Evolutionary conservation across 805 yeast species (phyloP).

Genomic region (Ogataea saltuana): DNA sequence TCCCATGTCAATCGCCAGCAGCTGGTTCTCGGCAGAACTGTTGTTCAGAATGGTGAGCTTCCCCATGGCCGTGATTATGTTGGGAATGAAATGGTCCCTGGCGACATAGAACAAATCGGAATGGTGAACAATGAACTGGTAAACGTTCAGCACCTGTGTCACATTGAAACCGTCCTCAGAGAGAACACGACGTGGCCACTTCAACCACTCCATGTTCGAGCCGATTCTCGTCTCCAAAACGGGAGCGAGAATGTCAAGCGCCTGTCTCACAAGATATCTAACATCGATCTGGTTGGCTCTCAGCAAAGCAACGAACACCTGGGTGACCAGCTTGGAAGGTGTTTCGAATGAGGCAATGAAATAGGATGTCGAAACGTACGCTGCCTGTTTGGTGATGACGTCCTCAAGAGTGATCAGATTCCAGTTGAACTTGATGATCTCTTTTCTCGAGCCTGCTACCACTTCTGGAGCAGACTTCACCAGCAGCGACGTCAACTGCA

Average conservation of each 20-base stretch:
- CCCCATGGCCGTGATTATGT: conserved; percentile 89
- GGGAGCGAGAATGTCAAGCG: conserved; percentile 86
- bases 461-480: conserved; percentile 65
- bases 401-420: conserved; percentile 88
- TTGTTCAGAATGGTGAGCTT: conserved; percentile 77
- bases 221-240: conserved; percentile 74
- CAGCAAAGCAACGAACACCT: conserved; percentile 85
- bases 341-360: conserved; percentile 89
- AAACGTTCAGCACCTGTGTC: conserved; percentile 81
- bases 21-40: conserved; percentile 78
- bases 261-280: conserved; percentile 78
- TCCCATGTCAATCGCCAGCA: conserved; percentile 84
- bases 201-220: conserved; percentile 71
- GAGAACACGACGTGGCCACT: conserved; percentile 90
- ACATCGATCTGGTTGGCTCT: conserved; percentile 86
- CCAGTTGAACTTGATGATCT: conserved; percentile 93
- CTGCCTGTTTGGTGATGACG: conserved; percentile 84
- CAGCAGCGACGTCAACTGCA: conserved; percentile 78
- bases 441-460: conserved; percentile 67
- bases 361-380: conserved; percentile 82
- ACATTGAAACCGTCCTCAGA: conserved; percentile 89
- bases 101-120: conserved; percentile 82
- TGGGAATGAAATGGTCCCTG: conserved; percentile 85
- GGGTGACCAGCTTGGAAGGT: conserved; percentile 84
- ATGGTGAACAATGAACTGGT: conserved; percentile 85